Evolutionary conservation across 768 basidiomycete genomes (phyloP).

Genomic region (Daedaleopsis nitida): DNA sequence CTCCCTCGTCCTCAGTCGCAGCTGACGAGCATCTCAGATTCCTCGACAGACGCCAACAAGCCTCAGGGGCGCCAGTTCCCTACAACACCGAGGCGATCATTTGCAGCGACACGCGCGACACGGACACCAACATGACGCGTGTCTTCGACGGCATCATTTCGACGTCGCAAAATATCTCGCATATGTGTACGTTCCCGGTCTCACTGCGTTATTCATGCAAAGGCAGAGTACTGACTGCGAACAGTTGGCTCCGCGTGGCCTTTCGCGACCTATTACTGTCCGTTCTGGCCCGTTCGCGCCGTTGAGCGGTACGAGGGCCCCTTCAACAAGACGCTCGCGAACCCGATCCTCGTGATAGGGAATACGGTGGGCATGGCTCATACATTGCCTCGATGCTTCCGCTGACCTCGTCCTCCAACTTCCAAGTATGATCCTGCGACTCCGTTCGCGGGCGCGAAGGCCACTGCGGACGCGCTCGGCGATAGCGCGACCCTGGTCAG

Average conservation of each 20-base stretch:
- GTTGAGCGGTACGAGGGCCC: constrained; percentile 15
- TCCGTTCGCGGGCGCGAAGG: constrained; percentile 3
- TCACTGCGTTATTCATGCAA: neutral
- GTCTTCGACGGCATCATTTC: constrained; percentile 4
- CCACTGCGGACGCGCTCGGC: neutral
- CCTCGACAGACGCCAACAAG: no score
- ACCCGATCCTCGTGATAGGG: constrained; percentile 8
- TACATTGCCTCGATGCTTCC: no score
- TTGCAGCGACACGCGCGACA: constrained; percentile 2
- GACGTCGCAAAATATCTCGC: neutral
- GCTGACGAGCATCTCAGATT: no score
- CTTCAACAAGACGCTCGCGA: constrained; percentile 9
- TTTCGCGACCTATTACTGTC: constrained; percentile 3
- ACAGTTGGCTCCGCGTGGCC: constrained; percentile 7
- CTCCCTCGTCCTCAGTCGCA: neutral
- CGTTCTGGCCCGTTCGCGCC: constrained; percentile 13
- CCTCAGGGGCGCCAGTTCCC: neutral
- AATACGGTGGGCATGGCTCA: constrained; percentile 1
- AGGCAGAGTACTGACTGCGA: neutral
- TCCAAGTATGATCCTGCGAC: constrained; percentile 11
- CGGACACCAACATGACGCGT: neutral
- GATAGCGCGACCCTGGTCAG: constrained; percentile 2
- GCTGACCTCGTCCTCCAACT: neutral
- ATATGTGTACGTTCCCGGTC: neutral
- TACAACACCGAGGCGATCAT: constrained; percentile 3